These are phyloP conservation scores for Croton setiger DNA, from an alignment of 441 rosid genomes.

Conservation along the genomic window DNA sequence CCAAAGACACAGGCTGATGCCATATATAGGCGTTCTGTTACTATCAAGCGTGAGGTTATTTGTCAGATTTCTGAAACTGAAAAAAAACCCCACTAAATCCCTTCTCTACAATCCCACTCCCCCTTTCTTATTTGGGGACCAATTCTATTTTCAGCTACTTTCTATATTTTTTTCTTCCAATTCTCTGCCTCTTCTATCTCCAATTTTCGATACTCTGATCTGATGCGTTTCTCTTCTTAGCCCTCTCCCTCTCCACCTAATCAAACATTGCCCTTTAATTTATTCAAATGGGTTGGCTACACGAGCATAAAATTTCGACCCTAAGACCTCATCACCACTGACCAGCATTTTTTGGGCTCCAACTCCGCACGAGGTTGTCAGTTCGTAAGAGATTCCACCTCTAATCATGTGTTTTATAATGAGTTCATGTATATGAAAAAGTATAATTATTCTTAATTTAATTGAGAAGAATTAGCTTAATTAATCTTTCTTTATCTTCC, in stretches of 20 bases:
- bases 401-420: neutral
- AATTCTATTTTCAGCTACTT: neutral
- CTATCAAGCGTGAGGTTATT: slow-evolving; percentile 17
- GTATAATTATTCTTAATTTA: too few relatives aligned
- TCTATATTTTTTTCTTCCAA: neutral
- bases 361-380: neutral
- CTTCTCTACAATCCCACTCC: neutral
- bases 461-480: too few relatives aligned
- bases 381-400: neutral
- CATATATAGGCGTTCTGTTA: slow-evolving; percentile 6
- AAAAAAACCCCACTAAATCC: neutral
- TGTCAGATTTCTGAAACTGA: slow-evolving; percentile 16
- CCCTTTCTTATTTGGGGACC: neutral
- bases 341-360: too few relatives aligned
- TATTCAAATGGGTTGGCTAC: too few relatives aligned
- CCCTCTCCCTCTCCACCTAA: neutral
- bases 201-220: too few relatives aligned
- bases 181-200: too few relatives aligned
- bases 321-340: too few relatives aligned
- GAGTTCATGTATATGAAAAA: too few relatives aligned
- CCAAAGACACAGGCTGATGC: neutral
- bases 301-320: too few relatives aligned
- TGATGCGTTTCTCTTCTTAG: too few relatives aligned
- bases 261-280: neutral
- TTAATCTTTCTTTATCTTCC: too few relatives aligned